Conservation (phyloP, 495 filamentous ascomycete species). For the Annulohypoxylon nitens region DNA sequence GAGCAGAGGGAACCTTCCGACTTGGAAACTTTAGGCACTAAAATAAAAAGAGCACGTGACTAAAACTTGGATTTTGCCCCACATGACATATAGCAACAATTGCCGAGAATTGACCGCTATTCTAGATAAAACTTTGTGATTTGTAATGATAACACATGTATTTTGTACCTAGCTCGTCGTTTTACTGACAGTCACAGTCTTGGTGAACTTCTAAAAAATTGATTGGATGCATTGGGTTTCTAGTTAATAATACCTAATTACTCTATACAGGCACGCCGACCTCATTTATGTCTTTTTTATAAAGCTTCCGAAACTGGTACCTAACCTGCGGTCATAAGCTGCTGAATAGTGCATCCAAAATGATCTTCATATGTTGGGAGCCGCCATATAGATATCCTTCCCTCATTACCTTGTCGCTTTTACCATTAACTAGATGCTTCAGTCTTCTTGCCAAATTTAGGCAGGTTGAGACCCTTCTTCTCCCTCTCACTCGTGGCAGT, state of each 20-base stretch:
- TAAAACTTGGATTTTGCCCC: not conserved
- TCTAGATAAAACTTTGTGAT: not conserved
- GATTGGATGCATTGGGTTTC: not conserved
- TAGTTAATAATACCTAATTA: not conserved
- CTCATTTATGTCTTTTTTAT: not conserved
- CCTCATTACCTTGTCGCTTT: not conserved
- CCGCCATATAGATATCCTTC: not conserved
- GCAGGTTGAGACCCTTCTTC: constrained; percentile 18
- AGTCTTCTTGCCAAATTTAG: constrained; percentile 32
- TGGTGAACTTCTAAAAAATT: not conserved
- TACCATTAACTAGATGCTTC: constrained; percentile 19
- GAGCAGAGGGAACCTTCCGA: not conserved
- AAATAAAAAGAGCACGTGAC: constrained; percentile 5
- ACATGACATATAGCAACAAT: not conserved
- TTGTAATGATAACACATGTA: not conserved
- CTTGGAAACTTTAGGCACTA: constrained; percentile 8
- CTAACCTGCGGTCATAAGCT: constrained; percentile 17
- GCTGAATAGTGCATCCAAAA: constrained; percentile 7
- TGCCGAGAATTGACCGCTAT: constrained; percentile 14
- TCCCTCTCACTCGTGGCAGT: constrained; percentile 23
- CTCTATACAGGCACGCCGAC: not conserved
- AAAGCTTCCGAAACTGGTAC: not conserved
- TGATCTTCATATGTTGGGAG: not conserved
- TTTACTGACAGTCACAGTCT: not conserved
- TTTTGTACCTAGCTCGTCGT: not conserved